Evolutionary conservation across 2,329 filamentous ascomycete genomes (phyloP).

Genomic region (Cladosporium oxysporum): DNA sequence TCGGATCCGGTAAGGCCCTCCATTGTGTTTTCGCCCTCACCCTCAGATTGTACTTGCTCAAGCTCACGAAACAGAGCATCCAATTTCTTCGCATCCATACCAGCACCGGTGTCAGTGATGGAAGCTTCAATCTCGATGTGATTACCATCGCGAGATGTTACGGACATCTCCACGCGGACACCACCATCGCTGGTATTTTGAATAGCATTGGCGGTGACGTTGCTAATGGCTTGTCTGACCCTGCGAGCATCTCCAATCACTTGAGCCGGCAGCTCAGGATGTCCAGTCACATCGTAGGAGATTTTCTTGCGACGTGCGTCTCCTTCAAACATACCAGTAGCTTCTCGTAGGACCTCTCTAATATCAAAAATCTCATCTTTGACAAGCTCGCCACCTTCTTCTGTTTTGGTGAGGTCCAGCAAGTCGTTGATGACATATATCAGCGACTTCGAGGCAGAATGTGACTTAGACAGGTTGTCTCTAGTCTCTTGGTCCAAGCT

Average conservation of each 20-base stretch:
- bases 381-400: conserved; percentile 75
- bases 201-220: conserved; percentile 81
- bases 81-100: conserved; percentile 59
- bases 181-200: conserved; percentile 70
- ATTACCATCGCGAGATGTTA: conserved; percentile 54
- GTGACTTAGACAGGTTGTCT: conserved; percentile 79
- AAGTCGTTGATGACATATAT: conserved; percentile 95
- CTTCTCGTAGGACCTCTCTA: conserved; percentile 69
- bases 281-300: conserved; percentile 65
- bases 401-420: conserved; percentile 82
- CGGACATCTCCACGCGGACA: conserved; percentile 70
- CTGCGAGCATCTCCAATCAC: conserved; percentile 79
- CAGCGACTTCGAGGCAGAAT: conserved; percentile 87
- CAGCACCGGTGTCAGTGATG: conserved; percentile 73
- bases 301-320: conserved; percentile 78
- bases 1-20: conserved; percentile 35
- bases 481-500: conserved; percentile 76
- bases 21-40: conserved; percentile 49
- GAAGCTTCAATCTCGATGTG: conserved; percentile 71
- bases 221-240: conserved; percentile 79
- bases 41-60: conserved; percentile 64
- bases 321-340: conserved; percentile 69
- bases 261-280: conserved; percentile 66
- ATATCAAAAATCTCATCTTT: conserved; percentile 82
- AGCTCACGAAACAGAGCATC: conserved; percentile 63